Percentiles rank a stretch among this genome's conserved stretches.
phyloP scores from a whole-genome alignment of 1,284 basidiomycete genomes.

The Mycena sp. region DNA sequence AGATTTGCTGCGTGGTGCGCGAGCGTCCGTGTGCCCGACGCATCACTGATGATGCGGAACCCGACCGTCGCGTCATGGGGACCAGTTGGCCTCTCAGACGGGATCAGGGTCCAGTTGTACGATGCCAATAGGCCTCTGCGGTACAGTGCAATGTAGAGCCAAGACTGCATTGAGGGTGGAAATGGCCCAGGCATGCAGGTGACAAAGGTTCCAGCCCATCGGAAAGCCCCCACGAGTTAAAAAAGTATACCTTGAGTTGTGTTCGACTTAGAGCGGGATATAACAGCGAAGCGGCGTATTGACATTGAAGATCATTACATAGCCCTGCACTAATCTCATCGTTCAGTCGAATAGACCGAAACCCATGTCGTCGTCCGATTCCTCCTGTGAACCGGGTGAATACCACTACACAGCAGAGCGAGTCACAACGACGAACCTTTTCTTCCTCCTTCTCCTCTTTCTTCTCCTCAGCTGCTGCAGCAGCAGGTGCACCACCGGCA shows the following conservation, averaged over 20 bases:
- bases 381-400: constrained; percentile 62
- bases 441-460: constrained; percentile 86
- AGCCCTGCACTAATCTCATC: constrained; percentile 5
- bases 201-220: too few relatives aligned
- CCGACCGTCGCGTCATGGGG: too few relatives aligned
- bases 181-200: too few relatives aligned
- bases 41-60: background rate
- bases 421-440: constrained; percentile 56
- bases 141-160: background rate
- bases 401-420: constrained; percentile 27
- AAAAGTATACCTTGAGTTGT: background rate
- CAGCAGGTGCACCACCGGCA: constrained; percentile 68
- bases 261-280: background rate
- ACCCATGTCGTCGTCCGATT: constrained; percentile 92
- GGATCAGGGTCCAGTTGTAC: too few relatives aligned
- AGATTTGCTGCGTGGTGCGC: too few relatives aligned
- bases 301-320: constrained; percentile 17
- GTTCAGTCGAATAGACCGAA: constrained; percentile 94
- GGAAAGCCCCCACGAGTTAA: too few relatives aligned
- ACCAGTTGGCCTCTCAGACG: too few relatives aligned
- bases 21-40: too few relatives aligned
- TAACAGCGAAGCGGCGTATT: constrained; percentile 19
- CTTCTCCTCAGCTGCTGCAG: constrained; percentile 71
- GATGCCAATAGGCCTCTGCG: too few relatives aligned
- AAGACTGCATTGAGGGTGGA: background rate